These are phyloP conservation scores for Aspergillus leporis DNA, from an alignment of 495 filamentous ascomycete genomes.

Conservation along the genomic window DNA sequence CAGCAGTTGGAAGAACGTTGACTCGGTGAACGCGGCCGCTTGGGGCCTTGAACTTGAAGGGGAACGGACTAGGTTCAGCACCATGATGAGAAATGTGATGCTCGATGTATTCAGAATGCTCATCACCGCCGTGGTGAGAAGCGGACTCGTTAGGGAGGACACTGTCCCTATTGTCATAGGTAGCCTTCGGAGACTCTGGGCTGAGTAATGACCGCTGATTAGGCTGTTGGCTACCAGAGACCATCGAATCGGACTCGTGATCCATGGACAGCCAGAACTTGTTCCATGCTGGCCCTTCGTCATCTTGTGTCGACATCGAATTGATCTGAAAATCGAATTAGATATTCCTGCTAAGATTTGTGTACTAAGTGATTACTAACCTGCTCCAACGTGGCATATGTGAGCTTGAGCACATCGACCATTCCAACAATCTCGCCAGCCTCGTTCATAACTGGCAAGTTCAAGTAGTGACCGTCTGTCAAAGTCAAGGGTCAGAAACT, in stretches of 20 bases:
- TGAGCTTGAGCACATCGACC: conserved; percentile 97
- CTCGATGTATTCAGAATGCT: conserved; percentile 62
- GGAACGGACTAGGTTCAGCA: conserved; percentile 78
- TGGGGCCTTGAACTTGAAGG: conserved; percentile 99
- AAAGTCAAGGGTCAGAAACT: conserved; percentile 18
- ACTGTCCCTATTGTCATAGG: conserved; percentile 70
- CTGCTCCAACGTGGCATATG: conserved; percentile 96
- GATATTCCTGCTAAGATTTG: not conserved
- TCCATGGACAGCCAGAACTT: conserved; percentile 99
- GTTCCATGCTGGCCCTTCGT: conserved; percentile 96
- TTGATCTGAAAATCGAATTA: conserved; percentile 56
- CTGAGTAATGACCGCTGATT: conserved; percentile 70
- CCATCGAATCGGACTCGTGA: conserved; percentile 92
- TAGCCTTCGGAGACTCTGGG: conserved; percentile 65
- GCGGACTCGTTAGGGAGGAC: conserved; percentile 92
- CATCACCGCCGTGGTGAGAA: conserved; percentile 84
- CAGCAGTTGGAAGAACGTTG: conserved; percentile 77
- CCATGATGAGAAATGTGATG: conserved; percentile 39
- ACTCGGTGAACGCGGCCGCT: conserved; percentile 93
- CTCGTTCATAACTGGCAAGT: conserved; percentile 98
- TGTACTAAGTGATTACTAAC: conserved; percentile 49
- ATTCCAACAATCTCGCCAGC: conserved; percentile 96
- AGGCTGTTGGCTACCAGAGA: conserved; percentile 81
- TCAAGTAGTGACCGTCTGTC: conserved; percentile 94
- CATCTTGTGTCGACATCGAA: conserved; percentile 75